Conservation (phyloP, 768 basidiomycete species). For the Naganishia kalamii region DNA sequence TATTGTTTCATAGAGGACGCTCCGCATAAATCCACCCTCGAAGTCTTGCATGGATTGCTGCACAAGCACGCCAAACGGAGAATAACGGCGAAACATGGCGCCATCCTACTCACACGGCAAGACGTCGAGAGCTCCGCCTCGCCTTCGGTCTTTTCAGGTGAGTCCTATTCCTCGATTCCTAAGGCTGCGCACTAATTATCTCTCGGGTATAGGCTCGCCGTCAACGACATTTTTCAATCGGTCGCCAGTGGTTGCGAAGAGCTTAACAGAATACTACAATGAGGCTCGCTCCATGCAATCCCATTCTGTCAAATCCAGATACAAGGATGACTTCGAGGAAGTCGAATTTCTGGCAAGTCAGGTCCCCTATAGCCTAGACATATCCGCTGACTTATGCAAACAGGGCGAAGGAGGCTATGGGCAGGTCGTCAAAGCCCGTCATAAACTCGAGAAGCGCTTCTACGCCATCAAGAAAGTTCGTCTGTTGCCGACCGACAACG, state of each 20-base stretch:
- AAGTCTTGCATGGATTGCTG: constrained; percentile 36
- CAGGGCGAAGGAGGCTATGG: constrained; percentile 85
- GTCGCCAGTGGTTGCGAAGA: constrained; percentile 28
- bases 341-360: constrained; percentile 65
- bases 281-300: constrained; percentile 20
- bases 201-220: not conserved
- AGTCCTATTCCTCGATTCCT: not conserved
- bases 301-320: constrained; percentile 61
- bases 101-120: constrained; percentile 16
- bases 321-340: constrained; percentile 92
- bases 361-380: not conserved
- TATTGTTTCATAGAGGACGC: constrained; percentile 26
- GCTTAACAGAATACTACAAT: constrained; percentile 17
- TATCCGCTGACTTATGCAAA: not conserved
- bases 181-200: not conserved
- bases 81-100: constrained; percentile 34
- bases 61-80: constrained; percentile 34
- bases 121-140: not conserved
- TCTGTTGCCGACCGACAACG: constrained; percentile 67
- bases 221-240: constrained; percentile 22
- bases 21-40: constrained; percentile 26
- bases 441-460: constrained; percentile 43
- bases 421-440: constrained; percentile 88
- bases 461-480: constrained; percentile 65
- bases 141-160: not conserved